Percentiles rank a stretch among this genome's conserved stretches.
Evolutionary conservation across 495 filamentous ascomycete species (phyloP).

Genomic region (Cercophora samala): DNA sequence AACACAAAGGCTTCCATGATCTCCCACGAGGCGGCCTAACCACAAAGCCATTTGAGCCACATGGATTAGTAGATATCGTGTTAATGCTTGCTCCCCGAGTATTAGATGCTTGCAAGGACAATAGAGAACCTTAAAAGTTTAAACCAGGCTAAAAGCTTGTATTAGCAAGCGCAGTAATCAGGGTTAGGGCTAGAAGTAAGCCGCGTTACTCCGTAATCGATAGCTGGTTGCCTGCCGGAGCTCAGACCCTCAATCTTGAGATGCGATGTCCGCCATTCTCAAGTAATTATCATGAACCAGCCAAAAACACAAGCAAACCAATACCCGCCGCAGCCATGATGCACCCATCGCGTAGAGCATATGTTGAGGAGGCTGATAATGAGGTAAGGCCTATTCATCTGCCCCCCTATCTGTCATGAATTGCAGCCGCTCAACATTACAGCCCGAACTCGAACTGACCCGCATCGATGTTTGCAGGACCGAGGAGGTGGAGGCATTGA

Average conservation of each 20-base stretch:
- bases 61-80: background rate
- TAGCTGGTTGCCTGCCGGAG: background rate
- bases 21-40: too few relatives aligned
- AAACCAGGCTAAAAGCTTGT: background rate
- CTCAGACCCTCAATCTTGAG: background rate
- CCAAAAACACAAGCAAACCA: background rate
- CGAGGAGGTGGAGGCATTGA: constrained; percentile 73
- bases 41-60: background rate
- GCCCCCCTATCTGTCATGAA: constrained; percentile 20
- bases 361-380: constrained; percentile 79
- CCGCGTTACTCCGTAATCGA: background rate
- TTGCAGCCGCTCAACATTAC: constrained; percentile 33
- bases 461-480: constrained; percentile 38
- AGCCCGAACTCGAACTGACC: constrained; percentile 35
- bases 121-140: background rate
- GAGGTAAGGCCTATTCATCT: constrained; percentile 55
- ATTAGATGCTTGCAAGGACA: background rate
- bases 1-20: background rate
- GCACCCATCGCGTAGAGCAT: constrained; percentile 91
- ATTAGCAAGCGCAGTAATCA: too few relatives aligned
- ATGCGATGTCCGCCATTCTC: background rate
- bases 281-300: background rate
- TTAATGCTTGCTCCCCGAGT: too few relatives aligned
- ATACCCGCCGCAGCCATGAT: constrained; percentile 50
- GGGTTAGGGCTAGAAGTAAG: constrained; percentile 1